Base-by-base conservation (phyloP, 2,329 filamentous ascomycete genomes). In the Calycina marina region DNA sequence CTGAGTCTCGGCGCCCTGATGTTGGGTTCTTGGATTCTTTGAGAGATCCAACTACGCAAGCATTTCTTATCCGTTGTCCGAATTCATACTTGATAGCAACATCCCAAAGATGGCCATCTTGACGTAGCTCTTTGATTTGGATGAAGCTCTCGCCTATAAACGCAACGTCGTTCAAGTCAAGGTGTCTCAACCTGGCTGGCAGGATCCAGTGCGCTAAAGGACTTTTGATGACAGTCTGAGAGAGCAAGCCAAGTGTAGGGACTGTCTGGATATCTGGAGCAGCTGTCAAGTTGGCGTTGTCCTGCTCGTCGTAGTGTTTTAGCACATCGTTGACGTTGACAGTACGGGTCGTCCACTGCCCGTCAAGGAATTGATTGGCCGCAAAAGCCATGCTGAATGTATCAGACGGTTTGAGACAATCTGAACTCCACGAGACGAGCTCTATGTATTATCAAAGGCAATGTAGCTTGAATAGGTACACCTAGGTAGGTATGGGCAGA, bases 141-240 rank as follows among this genome's bases (percentile, higher is more conserved):
- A 98, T 68, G 45, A 73, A 82, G 40, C 79, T 69, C 43, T 93
- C 75, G 33, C 85, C 82, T 36, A 98, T 67, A 46, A 93, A 84
- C 22, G 86, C 77, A 41, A 94, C 72, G 58, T 96, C 86, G 44
- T 90, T 85, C 38, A 74, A 63, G 26, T 65, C 56, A 31, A 65
- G 62, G 34, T 75, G 75, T 36, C 86, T 69, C 37, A 96, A 62
- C 38, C 77, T 72, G n/a, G 77, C 82, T 9, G 85, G 81, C 10
- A 93, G 60, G 26, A 94, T 77, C 61, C 70, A 79, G 49, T 77
- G 77, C 35, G 78, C 67, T 20, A 79, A 61, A 2, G 86, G 80
- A 40, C 81, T 92, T 32, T 75, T 69, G 31, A 88, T 62, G 17
- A 93, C 53, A 0, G 86, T 93, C 48, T 70, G 75, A 1, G 83